Conservation (phyloP, 2,329 filamentous ascomycete species). For the Colletotrichum orbiculare region DNA sequence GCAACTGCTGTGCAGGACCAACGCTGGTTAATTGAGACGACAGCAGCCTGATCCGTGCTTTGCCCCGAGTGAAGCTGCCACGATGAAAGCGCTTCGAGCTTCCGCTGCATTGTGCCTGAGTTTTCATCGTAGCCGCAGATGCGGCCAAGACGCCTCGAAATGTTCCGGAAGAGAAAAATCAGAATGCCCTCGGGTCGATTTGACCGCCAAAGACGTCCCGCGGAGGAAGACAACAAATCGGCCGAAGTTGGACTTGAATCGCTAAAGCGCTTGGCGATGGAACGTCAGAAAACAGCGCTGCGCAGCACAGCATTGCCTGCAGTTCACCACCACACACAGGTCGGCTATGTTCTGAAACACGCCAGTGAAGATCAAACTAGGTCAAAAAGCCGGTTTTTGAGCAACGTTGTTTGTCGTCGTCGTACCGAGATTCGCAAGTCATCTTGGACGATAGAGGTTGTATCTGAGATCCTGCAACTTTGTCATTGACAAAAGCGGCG, state of each 20-base stretch:
- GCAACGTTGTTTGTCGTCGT: conserved; percentile 16
- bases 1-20: not conserved
- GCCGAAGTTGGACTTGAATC: conserved; percentile 8
- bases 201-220: conserved; percentile 17
- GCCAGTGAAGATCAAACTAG: conserved; percentile 31
- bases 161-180: conserved; percentile 31
- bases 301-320: conserved; percentile 25
- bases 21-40: too few relatives aligned
- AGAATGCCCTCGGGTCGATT: conserved; percentile 13
- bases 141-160: conserved; percentile 32
- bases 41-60: too few relatives aligned
- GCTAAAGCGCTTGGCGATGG: conserved; percentile 20
- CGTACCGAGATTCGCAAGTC: conserved; percentile 2
- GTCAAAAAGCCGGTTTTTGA: conserved; percentile 12
- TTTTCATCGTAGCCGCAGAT: conserved; percentile 21
- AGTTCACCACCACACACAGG: conserved; percentile 4
- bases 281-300: conserved; percentile 18
- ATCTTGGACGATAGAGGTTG: conserved; percentile 8
- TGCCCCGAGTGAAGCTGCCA: too few relatives aligned
- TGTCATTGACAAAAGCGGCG: not conserved
- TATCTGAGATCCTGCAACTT: conserved; percentile 18
- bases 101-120: conserved; percentile 8
- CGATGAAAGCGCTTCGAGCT: too few relatives aligned
- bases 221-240: conserved; percentile 9
- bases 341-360: conserved; percentile 29